These are phyloP conservation scores for Mucor irregularis DNA, from an alignment of 371 early-diverging fungal species.

Conservation along the genomic window DNA sequence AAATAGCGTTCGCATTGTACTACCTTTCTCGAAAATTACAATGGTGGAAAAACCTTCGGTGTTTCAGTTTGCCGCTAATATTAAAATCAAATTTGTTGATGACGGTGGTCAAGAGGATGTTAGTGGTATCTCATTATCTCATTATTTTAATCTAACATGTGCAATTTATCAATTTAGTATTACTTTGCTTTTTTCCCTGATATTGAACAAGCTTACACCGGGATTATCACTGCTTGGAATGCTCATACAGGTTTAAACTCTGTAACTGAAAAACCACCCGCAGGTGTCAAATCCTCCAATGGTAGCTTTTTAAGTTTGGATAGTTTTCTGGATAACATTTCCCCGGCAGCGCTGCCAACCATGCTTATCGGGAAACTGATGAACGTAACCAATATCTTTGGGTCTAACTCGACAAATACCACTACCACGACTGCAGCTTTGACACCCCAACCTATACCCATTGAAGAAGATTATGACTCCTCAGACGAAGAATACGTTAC, in stretches of 20 bases:
- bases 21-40: slow-evolving; percentile 53
- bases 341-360: slow-evolving; percentile 22
- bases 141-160: neutral
- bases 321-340: slow-evolving; percentile 18
- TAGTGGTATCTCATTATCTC: slow-evolving; percentile 19
- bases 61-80: slow-evolving; percentile 57
- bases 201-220: slow-evolving; percentile 14
- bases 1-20: slow-evolving; percentile 61
- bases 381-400: slow-evolving; percentile 12
- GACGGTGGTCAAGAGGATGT: slow-evolving; percentile 58
- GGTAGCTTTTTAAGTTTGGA: slow-evolving; percentile 15
- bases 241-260: neutral
- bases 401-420: too few species aligned
- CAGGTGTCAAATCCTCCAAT: neutral
- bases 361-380: slow-evolving; percentile 24
- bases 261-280: neutral
- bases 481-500: too few species aligned
- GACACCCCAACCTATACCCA: too few species aligned
- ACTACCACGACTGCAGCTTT: too few species aligned
- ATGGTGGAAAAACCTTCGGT: slow-evolving; percentile 54
- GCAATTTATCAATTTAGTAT: slow-evolving; percentile 41
- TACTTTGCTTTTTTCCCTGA: slow-evolving; percentile 66
- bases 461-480: too few species aligned
- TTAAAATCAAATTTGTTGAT: slow-evolving; percentile 55
- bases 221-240: slow-evolving; percentile 10